Evolutionary conservation across 306 rosid genomes (phyloP).

Genomic region (Trifolium dubium): DNA sequence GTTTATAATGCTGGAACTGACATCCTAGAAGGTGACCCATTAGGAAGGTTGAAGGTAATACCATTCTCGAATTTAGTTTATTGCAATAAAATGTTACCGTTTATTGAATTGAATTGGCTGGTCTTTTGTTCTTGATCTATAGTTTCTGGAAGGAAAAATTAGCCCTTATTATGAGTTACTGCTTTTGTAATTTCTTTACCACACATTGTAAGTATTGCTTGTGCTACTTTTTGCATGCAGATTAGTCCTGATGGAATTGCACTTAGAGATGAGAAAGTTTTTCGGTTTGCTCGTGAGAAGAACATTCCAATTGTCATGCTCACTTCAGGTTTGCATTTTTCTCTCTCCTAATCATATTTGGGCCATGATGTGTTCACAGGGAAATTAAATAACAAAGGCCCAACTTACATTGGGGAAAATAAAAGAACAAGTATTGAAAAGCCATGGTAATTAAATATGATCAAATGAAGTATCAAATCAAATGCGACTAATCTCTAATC

Average conservation of each 20-base stretch:
- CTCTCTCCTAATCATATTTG: slow-evolving; percentile 13
- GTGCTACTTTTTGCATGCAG: slow-evolving; percentile 53
- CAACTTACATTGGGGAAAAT: neutral
- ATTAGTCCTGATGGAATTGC: slow-evolving; percentile 86
- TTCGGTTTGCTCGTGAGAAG: slow-evolving; percentile 74
- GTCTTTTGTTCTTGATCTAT: slow-evolving; percentile 29
- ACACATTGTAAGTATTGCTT: slow-evolving; percentile 32
- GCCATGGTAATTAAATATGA: slow-evolving; percentile 3
- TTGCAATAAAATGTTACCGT: slow-evolving; percentile 32
- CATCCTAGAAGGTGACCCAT: slow-evolving; percentile 90
- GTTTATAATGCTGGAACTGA: slow-evolving; percentile 96
- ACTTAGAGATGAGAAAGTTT: slow-evolving; percentile 87
- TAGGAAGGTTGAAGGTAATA: slow-evolving; percentile 85
- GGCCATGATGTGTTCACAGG: slow-evolving; percentile 1
- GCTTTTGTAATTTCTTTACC: slow-evolving; percentile 1
- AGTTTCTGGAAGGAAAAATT: slow-evolving; percentile 24
- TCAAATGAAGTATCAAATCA: slow-evolving; percentile 4
- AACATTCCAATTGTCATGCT: slow-evolving; percentile 90
- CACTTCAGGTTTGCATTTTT: slow-evolving; percentile 73
- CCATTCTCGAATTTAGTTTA: slow-evolving; percentile 34
- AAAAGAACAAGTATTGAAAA: slow-evolving; percentile 2
- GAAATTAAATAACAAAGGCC: neutral
- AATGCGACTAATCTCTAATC: slow-evolving; percentile 14
- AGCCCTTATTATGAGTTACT: neutral
- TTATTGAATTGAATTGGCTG: slow-evolving; percentile 23